Evolutionary conservation across 2,329 filamentous ascomycete genomes (phyloP).

Genomic region (Kalmusia sp.): DNA sequence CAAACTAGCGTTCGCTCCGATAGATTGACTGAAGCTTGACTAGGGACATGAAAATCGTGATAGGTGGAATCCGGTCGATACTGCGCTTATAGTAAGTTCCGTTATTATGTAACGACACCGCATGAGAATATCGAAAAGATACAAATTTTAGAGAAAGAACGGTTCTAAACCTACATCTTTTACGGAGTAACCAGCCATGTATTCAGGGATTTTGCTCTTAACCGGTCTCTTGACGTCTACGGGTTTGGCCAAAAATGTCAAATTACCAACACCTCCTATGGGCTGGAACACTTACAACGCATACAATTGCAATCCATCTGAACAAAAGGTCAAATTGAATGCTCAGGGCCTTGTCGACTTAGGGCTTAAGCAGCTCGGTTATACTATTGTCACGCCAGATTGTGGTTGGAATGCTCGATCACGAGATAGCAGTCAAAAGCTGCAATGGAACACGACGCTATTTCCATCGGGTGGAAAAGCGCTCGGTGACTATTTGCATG

Average conservation of each 20-base stretch:
- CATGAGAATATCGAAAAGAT: neutral
- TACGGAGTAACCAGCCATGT: neutral
- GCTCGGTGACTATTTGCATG: constrained; percentile 59
- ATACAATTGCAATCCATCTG: constrained; percentile 59
- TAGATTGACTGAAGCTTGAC: neutral
- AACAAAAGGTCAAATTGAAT: constrained; percentile 58
- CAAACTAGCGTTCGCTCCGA: neutral
- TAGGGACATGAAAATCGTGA: neutral
- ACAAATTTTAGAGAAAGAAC: neutral
- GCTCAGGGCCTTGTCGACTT: constrained; percentile 61
- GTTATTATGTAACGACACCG: neutral
- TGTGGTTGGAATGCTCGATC: constrained; percentile 59
- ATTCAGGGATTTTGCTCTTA: neutral
- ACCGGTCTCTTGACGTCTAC: neutral
- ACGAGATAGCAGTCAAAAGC: constrained; percentile 21
- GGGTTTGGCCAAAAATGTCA: neutral
- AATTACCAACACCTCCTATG: constrained; percentile 36
- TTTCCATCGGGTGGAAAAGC: constrained; percentile 61
- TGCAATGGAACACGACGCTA: constrained; percentile 58
- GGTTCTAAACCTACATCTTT: neutral
- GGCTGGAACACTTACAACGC: constrained; percentile 68
- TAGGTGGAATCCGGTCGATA: constrained; percentile 2
- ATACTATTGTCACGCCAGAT: constrained; percentile 64
- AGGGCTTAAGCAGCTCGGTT: constrained; percentile 61
- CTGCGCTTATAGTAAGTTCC: neutral